Percentiles rank a stretch among this genome's conserved stretches.
phyloP scores from a whole-genome alignment of 192 early-diverging fungal species.

The Coemansia sp. region DNA sequence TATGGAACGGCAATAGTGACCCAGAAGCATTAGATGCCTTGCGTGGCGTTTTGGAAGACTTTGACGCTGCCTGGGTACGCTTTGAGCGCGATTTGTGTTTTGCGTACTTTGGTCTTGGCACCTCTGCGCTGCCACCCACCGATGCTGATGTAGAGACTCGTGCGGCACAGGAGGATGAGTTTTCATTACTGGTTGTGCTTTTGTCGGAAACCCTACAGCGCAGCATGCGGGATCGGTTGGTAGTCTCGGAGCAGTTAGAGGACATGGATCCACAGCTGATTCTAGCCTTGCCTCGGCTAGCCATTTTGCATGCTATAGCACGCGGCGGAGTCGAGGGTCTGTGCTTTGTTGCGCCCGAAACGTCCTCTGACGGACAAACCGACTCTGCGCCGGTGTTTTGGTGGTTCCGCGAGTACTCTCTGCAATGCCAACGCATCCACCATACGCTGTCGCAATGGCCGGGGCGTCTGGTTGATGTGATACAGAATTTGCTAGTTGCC shows the following conservation, averaged over 20 bases:
- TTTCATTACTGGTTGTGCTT: constrained; percentile 54
- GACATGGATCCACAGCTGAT: constrained; percentile 58
- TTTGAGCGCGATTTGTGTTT: constrained; percentile 70
- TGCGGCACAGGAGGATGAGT: constrained; percentile 35
- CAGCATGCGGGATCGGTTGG: constrained; percentile 19
- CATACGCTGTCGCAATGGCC: constrained; percentile 5
- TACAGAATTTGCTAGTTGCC: constrained; percentile 34
- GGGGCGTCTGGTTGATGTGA: constrained; percentile 10
- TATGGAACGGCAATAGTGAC: constrained; percentile 11
- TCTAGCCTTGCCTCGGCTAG: constrained; percentile 57
- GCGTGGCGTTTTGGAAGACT: constrained; percentile 55
- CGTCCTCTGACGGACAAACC: constrained; percentile 1
- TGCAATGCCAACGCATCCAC: constrained; percentile 20
- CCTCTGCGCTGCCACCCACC: too few species aligned
- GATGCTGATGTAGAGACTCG: constrained; percentile 12
- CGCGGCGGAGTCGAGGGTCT: constrained; percentile 54
- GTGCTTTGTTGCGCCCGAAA: constrained; percentile 54
- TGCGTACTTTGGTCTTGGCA: constrained; percentile 62
- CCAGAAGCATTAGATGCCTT: constrained; percentile 39
- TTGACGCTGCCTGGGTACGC: constrained; percentile 62
- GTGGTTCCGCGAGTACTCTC: constrained; percentile 57
- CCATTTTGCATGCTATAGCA: constrained; percentile 55
- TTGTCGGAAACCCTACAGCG: constrained; percentile 60
- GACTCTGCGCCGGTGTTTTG: constrained; percentile 42
- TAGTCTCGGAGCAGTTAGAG: constrained; percentile 49